Evolutionary conservation across 2,329 filamentous ascomycete species (phyloP), one percentile per base, ranked within the genome.

Genomic region (Aspergillus ochraceus): DNA sequence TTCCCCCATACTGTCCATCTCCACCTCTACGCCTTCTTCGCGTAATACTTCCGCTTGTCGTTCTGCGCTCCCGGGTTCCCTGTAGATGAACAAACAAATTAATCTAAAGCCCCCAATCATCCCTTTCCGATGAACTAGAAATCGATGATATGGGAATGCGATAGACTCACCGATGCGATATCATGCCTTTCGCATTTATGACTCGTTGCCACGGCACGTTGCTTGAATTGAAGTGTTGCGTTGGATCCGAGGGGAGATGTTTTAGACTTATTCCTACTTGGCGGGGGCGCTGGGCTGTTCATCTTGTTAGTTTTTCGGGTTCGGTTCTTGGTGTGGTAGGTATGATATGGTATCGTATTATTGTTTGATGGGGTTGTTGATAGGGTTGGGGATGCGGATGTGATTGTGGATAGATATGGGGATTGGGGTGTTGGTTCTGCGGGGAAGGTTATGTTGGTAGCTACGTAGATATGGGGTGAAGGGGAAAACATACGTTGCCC

Each of bases 151-250:
- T 26, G 24, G 24, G 4, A 8, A 26, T 26, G 6, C 4, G 6
- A 14, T 50, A 36, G 14, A 59, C 79, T 66, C 70, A 94, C 91
- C 93, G 86, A 8, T 90, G 90, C 49, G 92, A 96, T 66, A 98
- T 96, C 60, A 86, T 81, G 22, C 94, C 93, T 76, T 90, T 94
- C 14, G 91, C 80, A 74, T 94, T 97, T 72, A 98, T 90, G 60
- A 98, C 91, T 59, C 95, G 83, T 80, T 98, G 94, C 94, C 94
- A 98, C 0, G 94, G 94, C 3, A 98, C 94, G 65, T 89, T 97
- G 24, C 80, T 81, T 60, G 84, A 81, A 74, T 97, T 89, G 78
- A 89, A 96, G 59, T 79, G 74, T 55, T 77, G 74, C 49, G 76
- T 76, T 39, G 74, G 77, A 0, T 78, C 74, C 0, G 85, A 62